Evolutionary conservation across 179 eudicot genomes (phyloP).

Genomic region (Heliamphora pulchella): DNA sequence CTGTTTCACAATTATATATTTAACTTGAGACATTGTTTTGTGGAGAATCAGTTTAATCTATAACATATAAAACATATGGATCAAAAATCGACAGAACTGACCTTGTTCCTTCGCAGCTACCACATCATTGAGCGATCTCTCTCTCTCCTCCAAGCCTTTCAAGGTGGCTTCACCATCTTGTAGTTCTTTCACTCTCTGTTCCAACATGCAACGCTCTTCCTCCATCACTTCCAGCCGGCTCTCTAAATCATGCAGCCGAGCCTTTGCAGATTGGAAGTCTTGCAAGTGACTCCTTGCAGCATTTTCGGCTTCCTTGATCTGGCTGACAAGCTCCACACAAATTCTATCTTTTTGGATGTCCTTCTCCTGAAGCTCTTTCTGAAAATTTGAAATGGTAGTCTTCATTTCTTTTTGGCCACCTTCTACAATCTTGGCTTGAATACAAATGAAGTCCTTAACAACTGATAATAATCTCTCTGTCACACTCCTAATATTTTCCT

Average conservation of each 20-base stretch:
- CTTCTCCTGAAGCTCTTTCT: constrained; percentile 84
- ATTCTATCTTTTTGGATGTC: constrained; percentile 68
- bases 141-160: constrained; percentile 51
- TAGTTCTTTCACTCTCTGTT: constrained; percentile 49
- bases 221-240: constrained; percentile 35
- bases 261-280: constrained; percentile 53
- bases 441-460: constrained; percentile 40
- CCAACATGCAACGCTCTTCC: constrained; percentile 45
- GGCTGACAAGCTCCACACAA: constrained; percentile 73
- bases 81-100: constrained; percentile 22
- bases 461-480: constrained; percentile 39
- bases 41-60: neutral
- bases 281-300: constrained; percentile 48
- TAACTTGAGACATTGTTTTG: neutral
- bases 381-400: constrained; percentile 47
- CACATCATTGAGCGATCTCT: constrained; percentile 38
- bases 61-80: constrained; percentile 9
- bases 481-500: constrained; percentile 36
- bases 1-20: constrained; percentile 36
- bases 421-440: constrained; percentile 39
- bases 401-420: constrained; percentile 58
- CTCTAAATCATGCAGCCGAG: constrained; percentile 44
- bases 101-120: constrained; percentile 86
- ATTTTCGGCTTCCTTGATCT: constrained; percentile 76
- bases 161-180: constrained; percentile 39